These are phyloP conservation scores for Bryoglossum gracile DNA, from an alignment of 495 filamentous ascomycete genomes.

Conservation along the genomic window DNA sequence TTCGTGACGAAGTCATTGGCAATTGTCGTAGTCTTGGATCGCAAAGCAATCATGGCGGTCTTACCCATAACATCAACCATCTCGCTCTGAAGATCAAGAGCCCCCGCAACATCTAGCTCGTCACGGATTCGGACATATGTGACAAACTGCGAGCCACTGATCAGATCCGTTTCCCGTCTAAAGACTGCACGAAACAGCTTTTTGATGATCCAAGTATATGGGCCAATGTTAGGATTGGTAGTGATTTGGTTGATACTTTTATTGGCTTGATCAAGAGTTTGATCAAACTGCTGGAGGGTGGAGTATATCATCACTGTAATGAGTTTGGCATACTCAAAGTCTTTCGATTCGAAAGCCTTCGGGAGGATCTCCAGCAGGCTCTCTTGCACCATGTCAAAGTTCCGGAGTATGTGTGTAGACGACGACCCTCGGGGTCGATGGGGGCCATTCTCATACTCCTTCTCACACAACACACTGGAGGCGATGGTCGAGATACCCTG, in stretches of 20 bases:
- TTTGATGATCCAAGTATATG: constrained; percentile 9
- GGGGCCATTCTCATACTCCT: neutral
- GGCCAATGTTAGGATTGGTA: neutral
- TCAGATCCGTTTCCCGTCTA: neutral
- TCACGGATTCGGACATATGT: neutral
- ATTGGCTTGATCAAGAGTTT: neutral
- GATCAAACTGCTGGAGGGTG: constrained; percentile 11
- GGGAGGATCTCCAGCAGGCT: constrained; percentile 7
- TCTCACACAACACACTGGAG: too few relatives aligned
- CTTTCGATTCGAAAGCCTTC: too few relatives aligned
- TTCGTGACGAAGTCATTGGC: neutral
- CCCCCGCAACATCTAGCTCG: neutral
- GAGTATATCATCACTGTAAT: constrained; percentile 9
- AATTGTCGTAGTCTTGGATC: neutral
- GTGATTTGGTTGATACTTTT: neutral
- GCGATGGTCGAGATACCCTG: constrained; percentile 10
- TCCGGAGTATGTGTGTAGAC: constrained; percentile 1
- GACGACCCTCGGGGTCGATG: neutral
- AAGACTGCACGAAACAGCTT: neutral
- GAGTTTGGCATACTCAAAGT: constrained; percentile 10
- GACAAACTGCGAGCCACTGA: neutral
- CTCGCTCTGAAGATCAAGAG: neutral
- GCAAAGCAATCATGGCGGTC: constrained; percentile 4
- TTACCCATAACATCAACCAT: neutral
- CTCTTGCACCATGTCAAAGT: constrained; percentile 8